Conservation (phyloP, 2,329 filamentous ascomycete species). For the Colletotrichum euphorbiae region DNA sequence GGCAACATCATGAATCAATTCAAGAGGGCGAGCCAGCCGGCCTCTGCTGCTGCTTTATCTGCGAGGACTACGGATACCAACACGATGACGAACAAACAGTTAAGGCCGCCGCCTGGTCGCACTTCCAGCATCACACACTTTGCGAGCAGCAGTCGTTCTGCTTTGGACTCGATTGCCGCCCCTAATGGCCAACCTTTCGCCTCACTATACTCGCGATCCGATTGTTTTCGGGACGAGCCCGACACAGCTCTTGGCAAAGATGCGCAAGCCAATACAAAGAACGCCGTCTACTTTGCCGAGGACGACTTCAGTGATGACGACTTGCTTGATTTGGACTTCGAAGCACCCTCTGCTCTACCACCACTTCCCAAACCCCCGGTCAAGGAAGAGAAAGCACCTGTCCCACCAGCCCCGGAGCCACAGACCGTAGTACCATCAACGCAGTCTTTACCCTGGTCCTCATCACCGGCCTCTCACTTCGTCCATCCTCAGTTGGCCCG, state of each 20-base stretch:
- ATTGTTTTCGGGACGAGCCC: constrained; percentile 61
- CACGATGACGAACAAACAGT: constrained; percentile 31
- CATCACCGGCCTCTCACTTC: constrained; percentile 67
- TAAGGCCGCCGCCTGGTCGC: constrained; percentile 22
- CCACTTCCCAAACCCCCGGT: constrained; percentile 42
- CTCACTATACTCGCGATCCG: constrained; percentile 57
- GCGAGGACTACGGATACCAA: constrained; percentile 50
- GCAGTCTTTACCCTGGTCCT: constrained; percentile 76
- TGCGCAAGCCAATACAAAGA: constrained; percentile 44
- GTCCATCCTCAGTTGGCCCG: constrained; percentile 48
- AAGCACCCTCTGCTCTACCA: constrained; percentile 67
- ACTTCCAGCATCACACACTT: constrained; percentile 38
- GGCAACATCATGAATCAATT: constrained; percentile 64
- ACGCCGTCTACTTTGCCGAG: constrained; percentile 73
- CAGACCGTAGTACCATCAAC: constrained; percentile 24
- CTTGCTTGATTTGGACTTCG: constrained; percentile 76
- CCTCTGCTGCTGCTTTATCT: constrained; percentile 51
- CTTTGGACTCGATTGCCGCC: constrained; percentile 6
- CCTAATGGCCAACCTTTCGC: constrained; percentile 44
- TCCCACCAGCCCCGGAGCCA: constrained; percentile 30
- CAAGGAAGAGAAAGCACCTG: constrained; percentile 44
- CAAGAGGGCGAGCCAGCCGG: constrained; percentile 53
- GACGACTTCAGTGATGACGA: constrained; percentile 91
- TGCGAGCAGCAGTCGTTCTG: constrained; percentile 41
- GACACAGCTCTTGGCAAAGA: constrained; percentile 36